A percentile compares a stretch with the other conserved stretches of the same genome.
phyloP scores from a whole-genome alignment of 2,329 filamentous ascomycete species.

The Beauveria varroae region DNA sequence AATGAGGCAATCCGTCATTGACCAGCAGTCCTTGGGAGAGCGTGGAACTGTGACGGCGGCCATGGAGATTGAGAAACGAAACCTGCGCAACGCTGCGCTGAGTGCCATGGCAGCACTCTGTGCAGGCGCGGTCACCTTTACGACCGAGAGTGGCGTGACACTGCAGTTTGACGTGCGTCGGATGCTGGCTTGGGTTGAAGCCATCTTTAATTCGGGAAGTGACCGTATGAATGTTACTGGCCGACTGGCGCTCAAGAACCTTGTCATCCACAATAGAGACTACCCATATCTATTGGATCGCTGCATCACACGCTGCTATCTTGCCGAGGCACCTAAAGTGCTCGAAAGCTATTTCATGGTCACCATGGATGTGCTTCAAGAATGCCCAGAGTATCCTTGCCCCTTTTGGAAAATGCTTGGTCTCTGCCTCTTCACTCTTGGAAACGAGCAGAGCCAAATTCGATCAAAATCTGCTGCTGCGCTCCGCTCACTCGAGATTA shows the following conservation, averaged over 20 bases:
- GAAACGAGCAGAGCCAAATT: conserved; percentile 84
- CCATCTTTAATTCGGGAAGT: conserved; percentile 86
- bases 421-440: conserved; percentile 83
- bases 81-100: conserved; percentile 80
- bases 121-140: conserved; percentile 75
- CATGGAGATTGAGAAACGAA: conserved; percentile 95
- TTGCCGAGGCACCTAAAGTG: conserved; percentile 71
- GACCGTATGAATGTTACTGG: conserved; percentile 90
- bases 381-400: conserved; percentile 72
- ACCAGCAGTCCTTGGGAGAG: conserved; percentile 69
- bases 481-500: conserved; percentile 72
- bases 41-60: conserved; percentile 74
- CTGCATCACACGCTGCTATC: conserved; percentile 86
- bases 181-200: conserved; percentile 92
- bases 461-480: conserved; percentile 80
- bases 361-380: conserved; percentile 76
- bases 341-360: conserved; percentile 95
- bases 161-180: conserved; percentile 87
- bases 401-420: conserved; percentile 88
- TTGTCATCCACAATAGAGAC: conserved; percentile 85
- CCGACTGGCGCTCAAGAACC: conserved; percentile 76
- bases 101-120: conserved; percentile 95
- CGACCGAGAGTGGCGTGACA: conserved; percentile 77
- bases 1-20: conserved; percentile 77
- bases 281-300: conserved; percentile 79